A percentile compares a stretch with the other conserved stretches of the same genome.
phyloP scores from a whole-genome alignment of 208 protist species.

The Naegleria fowleri region DNA sequence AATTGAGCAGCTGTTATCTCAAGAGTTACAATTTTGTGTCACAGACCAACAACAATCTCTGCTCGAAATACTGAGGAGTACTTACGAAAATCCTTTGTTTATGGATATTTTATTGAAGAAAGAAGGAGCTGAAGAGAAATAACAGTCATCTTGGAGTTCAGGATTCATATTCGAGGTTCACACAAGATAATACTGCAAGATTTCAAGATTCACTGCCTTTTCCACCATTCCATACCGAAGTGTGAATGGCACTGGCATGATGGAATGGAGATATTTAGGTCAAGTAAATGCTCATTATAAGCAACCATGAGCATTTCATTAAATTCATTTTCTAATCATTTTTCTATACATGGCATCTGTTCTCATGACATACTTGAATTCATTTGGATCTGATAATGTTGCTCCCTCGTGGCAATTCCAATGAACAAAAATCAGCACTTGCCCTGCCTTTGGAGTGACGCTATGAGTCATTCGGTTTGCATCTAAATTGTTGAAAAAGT shows the following conservation, averaged over 20 bases:
- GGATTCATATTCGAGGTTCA: no score
- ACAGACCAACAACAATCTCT: background rate
- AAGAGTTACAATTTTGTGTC: conserved; percentile 8
- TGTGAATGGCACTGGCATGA: no score
- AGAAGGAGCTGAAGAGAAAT: background rate
- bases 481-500: background rate
- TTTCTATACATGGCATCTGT: background rate
- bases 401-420: background rate
- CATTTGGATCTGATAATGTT: background rate
- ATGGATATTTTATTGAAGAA: background rate
- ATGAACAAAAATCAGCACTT: background rate
- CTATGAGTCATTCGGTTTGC: background rate
- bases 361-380: background rate
- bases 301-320: no score
- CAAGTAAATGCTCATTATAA: no score
- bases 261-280: no score
- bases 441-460: background rate
- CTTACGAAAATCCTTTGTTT: conserved; percentile 17
- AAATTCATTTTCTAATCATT: background rate
- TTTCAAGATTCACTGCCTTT: no score
- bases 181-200: no score
- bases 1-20: background rate
- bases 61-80: background rate
- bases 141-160: no score
- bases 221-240: no score